A percentile compares a stretch with the other conserved stretches of the same genome.
Evolutionary conservation across 163 green algal species (phyloP).

Genomic region (Coccomyxa subellipsoidea): DNA sequence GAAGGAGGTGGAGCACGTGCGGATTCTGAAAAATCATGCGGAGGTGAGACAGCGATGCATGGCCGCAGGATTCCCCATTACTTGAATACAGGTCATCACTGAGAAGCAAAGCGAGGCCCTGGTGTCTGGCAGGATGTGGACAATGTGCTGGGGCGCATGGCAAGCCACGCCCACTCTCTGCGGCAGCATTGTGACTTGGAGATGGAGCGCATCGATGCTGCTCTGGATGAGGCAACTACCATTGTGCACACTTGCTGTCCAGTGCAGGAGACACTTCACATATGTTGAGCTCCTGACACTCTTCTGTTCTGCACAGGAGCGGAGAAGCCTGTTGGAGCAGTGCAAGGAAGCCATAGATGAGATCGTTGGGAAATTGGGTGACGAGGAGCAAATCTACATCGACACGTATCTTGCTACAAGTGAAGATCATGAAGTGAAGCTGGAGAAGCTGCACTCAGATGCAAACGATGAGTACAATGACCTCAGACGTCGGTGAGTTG

Average conservation of each 20-base stretch:
- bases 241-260: no score
- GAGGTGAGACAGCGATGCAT: slow-evolving; percentile 25
- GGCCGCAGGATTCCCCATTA: not conserved
- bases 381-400: slow-evolving; percentile 69
- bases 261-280: no score
- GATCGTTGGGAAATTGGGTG: slow-evolving; percentile 45
- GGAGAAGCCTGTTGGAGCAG: slow-evolving; percentile 45
- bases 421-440: slow-evolving; percentile 49
- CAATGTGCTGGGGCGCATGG: slow-evolving; percentile 64
- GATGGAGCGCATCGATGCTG: slow-evolving; percentile 51
- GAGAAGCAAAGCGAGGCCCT: not conserved
- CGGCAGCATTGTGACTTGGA: slow-evolving; percentile 51
- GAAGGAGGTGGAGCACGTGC: slow-evolving; percentile 83
- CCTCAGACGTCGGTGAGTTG: slow-evolving; percentile 74
- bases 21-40: slow-evolving; percentile 68
- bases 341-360: slow-evolving; percentile 51
- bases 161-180: slow-evolving; percentile 63
- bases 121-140: slow-evolving; percentile 47
- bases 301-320: slow-evolving; percentile 47
- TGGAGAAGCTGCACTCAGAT: slow-evolving; percentile 62
- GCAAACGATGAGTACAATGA: slow-evolving; percentile 83
- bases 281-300: no score
- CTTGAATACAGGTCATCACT: not conserved
- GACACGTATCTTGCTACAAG: slow-evolving; percentile 60
- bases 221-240: not conserved